These are phyloP conservation scores for Talaromyces verruculosus DNA, from an alignment of 2,329 filamentous ascomycete species.

Conservation along the genomic window DNA sequence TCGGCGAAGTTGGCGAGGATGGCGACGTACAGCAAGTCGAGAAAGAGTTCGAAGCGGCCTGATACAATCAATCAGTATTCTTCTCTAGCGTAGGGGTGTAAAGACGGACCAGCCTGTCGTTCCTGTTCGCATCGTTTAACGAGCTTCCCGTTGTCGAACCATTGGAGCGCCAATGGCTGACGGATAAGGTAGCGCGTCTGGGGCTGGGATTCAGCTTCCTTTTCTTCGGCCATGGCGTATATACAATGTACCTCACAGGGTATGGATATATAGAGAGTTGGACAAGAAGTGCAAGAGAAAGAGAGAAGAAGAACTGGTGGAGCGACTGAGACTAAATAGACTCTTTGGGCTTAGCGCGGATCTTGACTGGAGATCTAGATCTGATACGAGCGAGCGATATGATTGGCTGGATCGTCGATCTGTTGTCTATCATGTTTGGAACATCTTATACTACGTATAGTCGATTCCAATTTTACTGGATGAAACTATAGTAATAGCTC, in stretches of 20 bases:
- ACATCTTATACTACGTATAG: too few species aligned
- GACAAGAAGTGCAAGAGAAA: background rate
- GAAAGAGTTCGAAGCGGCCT: constrained; percentile 52
- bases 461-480: too few species aligned
- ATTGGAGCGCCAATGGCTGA: constrained; percentile 44
- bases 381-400: background rate
- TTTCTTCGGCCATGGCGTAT: constrained; percentile 5
- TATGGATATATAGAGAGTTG: background rate
- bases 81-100: background rate
- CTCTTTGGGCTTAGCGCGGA: background rate
- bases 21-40: constrained; percentile 52
- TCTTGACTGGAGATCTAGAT: background rate
- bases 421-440: too few species aligned
- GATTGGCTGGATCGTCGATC: background rate
- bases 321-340: background rate
- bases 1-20: constrained; percentile 55
- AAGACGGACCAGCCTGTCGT: constrained; percentile 37
- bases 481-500: too few species aligned
- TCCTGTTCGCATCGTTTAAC: constrained; percentile 47
- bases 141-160: constrained; percentile 48
- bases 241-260: background rate
- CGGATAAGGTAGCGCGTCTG: constrained; percentile 33
- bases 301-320: background rate
- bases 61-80: background rate
- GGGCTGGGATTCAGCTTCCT: constrained; percentile 1